Base-by-base conservation (phyloP, 345 rosid species). In the Erucastrum elatum region DNA sequence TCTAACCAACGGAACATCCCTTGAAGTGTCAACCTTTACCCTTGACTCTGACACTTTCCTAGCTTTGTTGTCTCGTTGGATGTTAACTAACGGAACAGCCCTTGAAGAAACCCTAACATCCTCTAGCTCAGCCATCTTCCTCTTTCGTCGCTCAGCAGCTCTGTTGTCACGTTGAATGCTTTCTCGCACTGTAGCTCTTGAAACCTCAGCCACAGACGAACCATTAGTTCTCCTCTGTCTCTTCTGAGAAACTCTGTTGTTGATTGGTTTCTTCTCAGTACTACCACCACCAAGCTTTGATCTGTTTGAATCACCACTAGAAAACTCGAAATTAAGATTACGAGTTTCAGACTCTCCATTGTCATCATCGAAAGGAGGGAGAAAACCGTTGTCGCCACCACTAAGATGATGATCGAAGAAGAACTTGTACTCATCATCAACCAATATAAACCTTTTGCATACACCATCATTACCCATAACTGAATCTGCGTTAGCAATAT, bases 111-210 rank as follows among this genome's bases (percentile, higher is more conserved):
- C 55, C 16, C 17, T 30, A 41, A 44, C 41, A 5, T 16, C 1
- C 12, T 66, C 64, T 0, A 67, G 25, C 56, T 34, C 58, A 33
- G 44, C 74, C 1, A 67, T 1, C 27, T 53, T 79, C 34, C 65
- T 25, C 53, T 72, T 72, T 60, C 82, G 66, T 21, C 73, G 17
- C 46, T 72, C 77, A 66, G 64, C 68, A 67, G 21, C 49, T 61
- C 78, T 73, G 1, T 75, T 74, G 30, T 80, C 75, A 37, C 82
- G 41, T 13, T 74, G 67, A n/a, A 79, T 79, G 27, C 26, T 31
- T 34, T 68, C 70, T 44, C 35, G 15, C 2, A 21, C 15, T 10
- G 3, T 37, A 17, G 9, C 74, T 67, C 77, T 72, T 21, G 68
- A 31, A 46, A 7, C 17, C 65, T 27, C 55, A 58, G 7, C 53